Base-by-base conservation (phyloP, 2,329 filamentous ascomycete species). In the Colletotrichum spinosum region DNA sequence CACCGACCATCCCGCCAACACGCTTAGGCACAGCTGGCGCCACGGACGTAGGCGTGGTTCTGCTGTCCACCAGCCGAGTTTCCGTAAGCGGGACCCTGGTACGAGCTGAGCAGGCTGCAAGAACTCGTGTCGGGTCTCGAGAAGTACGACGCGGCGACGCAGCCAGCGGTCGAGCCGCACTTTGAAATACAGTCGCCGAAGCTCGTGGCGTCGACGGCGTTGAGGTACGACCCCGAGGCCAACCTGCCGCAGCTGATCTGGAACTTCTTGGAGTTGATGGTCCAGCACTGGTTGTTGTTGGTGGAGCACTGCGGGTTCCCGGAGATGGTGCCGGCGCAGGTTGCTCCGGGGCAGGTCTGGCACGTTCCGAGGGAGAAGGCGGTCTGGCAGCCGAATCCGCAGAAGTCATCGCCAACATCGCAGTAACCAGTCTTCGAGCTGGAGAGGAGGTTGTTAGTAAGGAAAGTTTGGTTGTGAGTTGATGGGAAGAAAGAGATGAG, bases 391-490 rank as follows among this genome's bases (percentile, higher is more conserved):
- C 69, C 69, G 10, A 56, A 52, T 8, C 57, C 56, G 55, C 70
- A 71, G 61, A 70, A 69, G 35, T 70, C 65, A 34, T 54, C 10
- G 6, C 61, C 56, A 10, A 49, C 60, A 17, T 63, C 67, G 37
- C 70, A 71, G 35, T 55, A 71, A 46, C 69, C 69, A 13, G 46
- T 65, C 57, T 45, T 60, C 6, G 62, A 65, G 13, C 62, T 64
- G 10, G 7, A 25, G 12, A 12, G 2, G 10, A 34, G 12, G 7
- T n/a, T 44, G 15, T 15, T 15, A 15, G 15, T 15, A 15, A 15
- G 2, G 15, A 15, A 2, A 17, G 15, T 2, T 7, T n/a, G 49
- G 17, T 10, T 33, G n/a, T 38, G 12, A 13, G 0, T 44, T 12
- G 12, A 6, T 2, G 8, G 12, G 2, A 39, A 34, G 2, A 8